Percentiles rank a stretch among this genome's conserved stretches.
phyloP scores from a whole-genome alignment of 177 flowering plant species.

The Tripterygium wilfordii region DNA sequence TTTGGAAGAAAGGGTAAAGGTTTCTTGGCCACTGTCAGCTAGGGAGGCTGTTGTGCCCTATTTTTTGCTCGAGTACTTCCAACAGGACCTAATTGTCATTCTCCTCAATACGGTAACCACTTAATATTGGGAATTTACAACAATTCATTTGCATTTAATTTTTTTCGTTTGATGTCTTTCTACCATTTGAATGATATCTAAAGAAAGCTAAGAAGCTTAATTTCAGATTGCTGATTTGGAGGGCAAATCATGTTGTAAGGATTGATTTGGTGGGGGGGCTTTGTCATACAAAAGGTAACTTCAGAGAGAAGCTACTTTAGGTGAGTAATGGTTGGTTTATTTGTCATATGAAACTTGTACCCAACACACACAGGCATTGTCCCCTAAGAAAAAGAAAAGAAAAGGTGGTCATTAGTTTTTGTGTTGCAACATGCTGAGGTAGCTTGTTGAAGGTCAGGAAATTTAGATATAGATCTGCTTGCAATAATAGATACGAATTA shows the following conservation, averaged over 20 bases:
- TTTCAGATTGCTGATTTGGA: constrained; percentile 40
- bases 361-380: too few relatives aligned
- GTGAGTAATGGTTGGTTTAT: constrained; percentile 41
- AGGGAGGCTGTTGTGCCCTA: constrained; percentile 76
- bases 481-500: too few relatives aligned
- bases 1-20: constrained; percentile 88
- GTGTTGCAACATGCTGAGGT: too few relatives aligned
- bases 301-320: constrained; percentile 67
- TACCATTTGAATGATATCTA: too few relatives aligned
- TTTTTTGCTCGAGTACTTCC: constrained; percentile 61
- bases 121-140: background rate
- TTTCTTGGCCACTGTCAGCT: constrained; percentile 83
- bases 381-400: too few relatives aligned
- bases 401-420: too few relatives aligned
- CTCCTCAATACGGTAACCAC: constrained; percentile 64
- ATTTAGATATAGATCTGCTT: too few relatives aligned
- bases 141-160: background rate
- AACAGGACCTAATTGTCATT: constrained; percentile 65
- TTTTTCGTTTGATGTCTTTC: too few relatives aligned
- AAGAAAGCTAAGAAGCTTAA: too few relatives aligned
- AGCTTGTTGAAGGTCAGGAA: too few relatives aligned
- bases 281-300: constrained; percentile 74
- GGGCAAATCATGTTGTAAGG: constrained; percentile 51
- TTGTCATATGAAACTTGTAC: too few relatives aligned
- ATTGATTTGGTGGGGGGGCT: constrained; percentile 78